phyloP scores from a whole-genome alignment of 2,329 filamentous ascomycete genomes.

The Macrophomina phaseolina region DNA sequence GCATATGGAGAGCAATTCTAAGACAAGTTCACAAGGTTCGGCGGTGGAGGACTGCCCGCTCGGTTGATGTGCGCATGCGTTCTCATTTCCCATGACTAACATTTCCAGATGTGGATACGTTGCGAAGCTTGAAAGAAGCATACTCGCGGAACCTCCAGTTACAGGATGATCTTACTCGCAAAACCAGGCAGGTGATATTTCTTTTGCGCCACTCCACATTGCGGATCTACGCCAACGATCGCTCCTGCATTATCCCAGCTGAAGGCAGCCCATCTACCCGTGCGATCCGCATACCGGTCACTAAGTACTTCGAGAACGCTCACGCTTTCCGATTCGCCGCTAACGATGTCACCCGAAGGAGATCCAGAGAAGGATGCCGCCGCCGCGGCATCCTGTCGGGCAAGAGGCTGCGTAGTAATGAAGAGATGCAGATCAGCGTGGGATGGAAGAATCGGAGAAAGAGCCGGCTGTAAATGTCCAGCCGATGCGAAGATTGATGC shows the following conservation, averaged over 20 bases:
- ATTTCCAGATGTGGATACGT: background rate
- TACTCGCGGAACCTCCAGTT: background rate
- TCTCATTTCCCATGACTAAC: background rate
- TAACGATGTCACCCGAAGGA: background rate
- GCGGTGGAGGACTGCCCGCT: background rate
- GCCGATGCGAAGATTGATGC: conserved; percentile 50
- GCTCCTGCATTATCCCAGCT: background rate
- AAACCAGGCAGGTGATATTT: conserved; percentile 8
- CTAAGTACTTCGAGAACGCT: conserved; percentile 52
- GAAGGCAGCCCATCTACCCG: conserved; percentile 45
- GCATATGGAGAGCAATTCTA: conserved; percentile 3
- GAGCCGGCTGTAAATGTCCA: conserved; percentile 40
- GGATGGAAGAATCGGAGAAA: conserved; percentile 44
- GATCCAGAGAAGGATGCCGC: conserved; percentile 33
- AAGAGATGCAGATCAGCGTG: conserved; percentile 50
- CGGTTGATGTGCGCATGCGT: background rate
- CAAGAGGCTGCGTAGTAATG: conserved; percentile 45
- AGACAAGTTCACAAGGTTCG: background rate
- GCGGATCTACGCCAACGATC: background rate
- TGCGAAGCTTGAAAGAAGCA: background rate
- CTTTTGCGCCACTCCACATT: conserved; percentile 1
- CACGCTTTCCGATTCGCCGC: conserved; percentile 34
- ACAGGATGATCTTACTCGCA: conserved; percentile 3
- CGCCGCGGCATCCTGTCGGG: conserved; percentile 42
- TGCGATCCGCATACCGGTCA: conserved; percentile 46